Percentiles rank a stretch among this genome's conserved stretches.
phyloP scores from a whole-genome alignment of 2,329 filamentous ascomycete genomes.

The Aspergillus chevalieri region DNA sequence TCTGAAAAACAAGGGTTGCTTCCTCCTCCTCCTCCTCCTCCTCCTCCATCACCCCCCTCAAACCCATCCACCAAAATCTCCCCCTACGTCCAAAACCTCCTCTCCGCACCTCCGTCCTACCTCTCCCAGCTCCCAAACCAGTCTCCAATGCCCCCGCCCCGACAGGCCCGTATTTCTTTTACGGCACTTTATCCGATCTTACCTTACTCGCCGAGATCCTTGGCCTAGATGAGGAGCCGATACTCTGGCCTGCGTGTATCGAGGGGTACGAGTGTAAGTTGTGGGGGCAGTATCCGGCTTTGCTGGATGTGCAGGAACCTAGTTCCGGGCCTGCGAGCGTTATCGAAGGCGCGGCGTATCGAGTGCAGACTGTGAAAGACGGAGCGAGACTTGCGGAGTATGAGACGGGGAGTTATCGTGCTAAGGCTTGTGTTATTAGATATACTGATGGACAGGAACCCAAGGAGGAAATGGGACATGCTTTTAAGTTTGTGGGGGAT shows the following conservation, averaged over 20 bases:
- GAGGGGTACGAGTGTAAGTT: background rate
- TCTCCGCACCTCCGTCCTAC: conserved; percentile 7
- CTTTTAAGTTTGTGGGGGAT: background rate
- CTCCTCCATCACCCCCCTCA: conserved; percentile 5
- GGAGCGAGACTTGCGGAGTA: background rate
- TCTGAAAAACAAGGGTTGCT: background rate
- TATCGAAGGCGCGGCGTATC: background rate
- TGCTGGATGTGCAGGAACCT: background rate
- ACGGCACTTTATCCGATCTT: conserved; percentile 30
- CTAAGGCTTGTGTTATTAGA: background rate
- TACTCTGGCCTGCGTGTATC: background rate
- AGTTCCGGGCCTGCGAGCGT: background rate
- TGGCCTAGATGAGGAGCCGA: background rate
- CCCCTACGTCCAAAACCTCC: conserved; percentile 9
- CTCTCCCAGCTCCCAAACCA: conserved; percentile 6
- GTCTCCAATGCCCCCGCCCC: conserved; percentile 5
- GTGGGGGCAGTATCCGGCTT: background rate
- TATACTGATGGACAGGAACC: background rate
- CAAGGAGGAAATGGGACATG: background rate
- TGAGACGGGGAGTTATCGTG: background rate
- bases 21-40: conserved; percentile 1
- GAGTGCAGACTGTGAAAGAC: background rate
- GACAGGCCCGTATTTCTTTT: conserved; percentile 31
- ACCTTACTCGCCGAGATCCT: conserved; percentile 11
- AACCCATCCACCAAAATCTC: conserved; percentile 9